These are phyloP conservation scores for Periconia sp. DNA, from an alignment of 2,329 filamentous ascomycete species.

Conservation along the genomic window DNA sequence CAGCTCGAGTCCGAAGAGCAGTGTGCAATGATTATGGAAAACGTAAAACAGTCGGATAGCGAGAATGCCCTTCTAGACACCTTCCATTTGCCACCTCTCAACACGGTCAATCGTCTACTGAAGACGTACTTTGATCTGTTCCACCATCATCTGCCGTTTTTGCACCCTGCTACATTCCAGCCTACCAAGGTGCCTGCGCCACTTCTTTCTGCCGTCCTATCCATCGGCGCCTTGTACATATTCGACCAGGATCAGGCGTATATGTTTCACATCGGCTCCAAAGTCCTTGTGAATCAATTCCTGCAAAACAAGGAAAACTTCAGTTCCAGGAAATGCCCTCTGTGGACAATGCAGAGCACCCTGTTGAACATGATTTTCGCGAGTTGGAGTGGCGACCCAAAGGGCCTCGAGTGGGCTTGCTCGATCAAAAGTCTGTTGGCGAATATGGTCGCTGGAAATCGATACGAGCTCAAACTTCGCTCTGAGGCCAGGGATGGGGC, in stretches of 20 bases:
- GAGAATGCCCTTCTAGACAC: conserved; percentile 83
- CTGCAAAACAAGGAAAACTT: conserved; percentile 98
- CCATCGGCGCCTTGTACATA: conserved; percentile 93
- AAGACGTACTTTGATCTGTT: conserved; percentile 97
- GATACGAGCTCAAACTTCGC: conserved; percentile 92
- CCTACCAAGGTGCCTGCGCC: conserved; percentile 79
- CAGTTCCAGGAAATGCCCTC: conserved; percentile 92
- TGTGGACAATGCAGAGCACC: conserved; percentile 98
- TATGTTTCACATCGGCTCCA: conserved; percentile 95
- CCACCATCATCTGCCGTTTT: conserved; percentile 93
- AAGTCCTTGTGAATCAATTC: conserved; percentile 95
- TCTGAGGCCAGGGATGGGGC: conserved; percentile 80
- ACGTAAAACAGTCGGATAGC: conserved; percentile 77
- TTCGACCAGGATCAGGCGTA: conserved; percentile 98
- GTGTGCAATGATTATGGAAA: conserved; percentile 80
- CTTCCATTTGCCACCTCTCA: conserved; percentile 81
- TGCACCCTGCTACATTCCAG: conserved; percentile 89
- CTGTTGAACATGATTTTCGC: conserved; percentile 98
- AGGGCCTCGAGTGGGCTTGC: conserved; percentile 97
- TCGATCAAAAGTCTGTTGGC: conserved; percentile 97
- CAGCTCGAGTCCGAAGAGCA: conserved; percentile 85
- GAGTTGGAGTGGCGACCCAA: conserved; percentile 97
- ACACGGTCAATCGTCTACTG: conserved; percentile 85
- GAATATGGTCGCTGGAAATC: conserved; percentile 97
- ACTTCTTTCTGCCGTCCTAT: conserved; percentile 83